Conservation (phyloP, 441 rosid species). For the Brassica hybrid region DNA sequence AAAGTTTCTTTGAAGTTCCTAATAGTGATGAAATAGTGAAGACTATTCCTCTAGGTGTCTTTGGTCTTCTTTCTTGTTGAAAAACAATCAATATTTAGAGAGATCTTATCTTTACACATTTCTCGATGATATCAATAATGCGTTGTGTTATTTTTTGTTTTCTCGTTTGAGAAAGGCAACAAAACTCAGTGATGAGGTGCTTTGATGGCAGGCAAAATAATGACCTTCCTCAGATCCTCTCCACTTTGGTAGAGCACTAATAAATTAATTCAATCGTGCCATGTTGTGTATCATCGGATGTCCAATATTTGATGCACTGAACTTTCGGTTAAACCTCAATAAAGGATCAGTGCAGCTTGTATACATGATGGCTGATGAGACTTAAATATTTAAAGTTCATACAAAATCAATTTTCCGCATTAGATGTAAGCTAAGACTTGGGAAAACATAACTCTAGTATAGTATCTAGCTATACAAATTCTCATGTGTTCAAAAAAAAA, state of each 20-base stretch:
- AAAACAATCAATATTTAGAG: conserved; percentile 5
- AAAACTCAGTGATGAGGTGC: conserved; percentile 33
- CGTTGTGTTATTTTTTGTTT: neutral
- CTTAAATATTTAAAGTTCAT: neutral
- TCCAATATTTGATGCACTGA: conserved; percentile 16
- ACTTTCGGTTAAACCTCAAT: conserved; percentile 25
- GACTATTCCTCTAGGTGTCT: neutral
- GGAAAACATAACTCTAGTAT: neutral
- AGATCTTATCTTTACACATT: conserved; percentile 38
- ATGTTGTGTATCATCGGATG: conserved; percentile 6
- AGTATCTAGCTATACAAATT: neutral
- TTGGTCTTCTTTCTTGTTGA: conserved; percentile 1
- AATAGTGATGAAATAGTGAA: neutral
- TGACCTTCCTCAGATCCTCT: conserved; percentile 24
- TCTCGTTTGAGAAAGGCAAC: conserved; percentile 28
- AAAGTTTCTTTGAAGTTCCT: neutral
- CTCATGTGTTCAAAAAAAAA: no score
- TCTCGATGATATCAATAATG: conserved; percentile 37
- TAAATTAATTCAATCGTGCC: conserved; percentile 10
- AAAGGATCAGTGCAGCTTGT: neutral
- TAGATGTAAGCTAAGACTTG: neutral
- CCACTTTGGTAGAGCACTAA: conserved; percentile 32
- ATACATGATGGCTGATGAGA: conserved; percentile 7
- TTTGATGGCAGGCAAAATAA: conserved; percentile 44
- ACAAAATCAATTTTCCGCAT: neutral